A percentile compares a stretch with the other conserved stretches of the same genome.
These are phyloP conservation scores for Rhizopogon vulgaris DNA, from an alignment of 768 basidiomycete genomes.

Conservation along the genomic window DNA sequence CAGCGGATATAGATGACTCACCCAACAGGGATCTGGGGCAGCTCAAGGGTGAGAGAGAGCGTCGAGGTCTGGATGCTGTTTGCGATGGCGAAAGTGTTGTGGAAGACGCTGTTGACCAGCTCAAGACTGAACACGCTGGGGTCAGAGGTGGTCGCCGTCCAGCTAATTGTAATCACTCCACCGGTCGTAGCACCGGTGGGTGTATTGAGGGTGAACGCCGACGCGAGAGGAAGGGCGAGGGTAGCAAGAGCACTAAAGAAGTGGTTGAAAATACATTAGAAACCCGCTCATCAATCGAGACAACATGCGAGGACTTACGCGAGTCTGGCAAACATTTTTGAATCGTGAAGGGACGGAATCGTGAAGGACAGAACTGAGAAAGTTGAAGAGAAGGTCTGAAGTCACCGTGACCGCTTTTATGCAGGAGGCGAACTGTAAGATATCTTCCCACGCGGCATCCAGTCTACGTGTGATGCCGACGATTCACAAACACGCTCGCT, in stretches of 20 bases:
- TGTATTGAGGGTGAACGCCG: conserved; percentile 39
- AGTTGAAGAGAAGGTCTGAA: conserved; percentile 3
- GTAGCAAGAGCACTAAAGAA: conserved; percentile 31
- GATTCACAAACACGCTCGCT: conserved; percentile 4
- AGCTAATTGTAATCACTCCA: conserved; percentile 35
- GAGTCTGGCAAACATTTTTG: conserved; percentile 47
- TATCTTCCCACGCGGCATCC: conserved; percentile 15
- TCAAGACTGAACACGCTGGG: conserved; percentile 37
- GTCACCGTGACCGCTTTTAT: conserved; percentile 13
- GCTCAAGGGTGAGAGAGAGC: conserved; percentile 28
- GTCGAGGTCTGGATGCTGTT: conserved; percentile 42
- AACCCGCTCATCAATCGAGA: background rate
- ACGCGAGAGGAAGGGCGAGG: conserved; percentile 36
- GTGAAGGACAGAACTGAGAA: conserved; percentile 16
- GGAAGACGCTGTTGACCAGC: conserved; percentile 43
- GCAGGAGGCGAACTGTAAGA: background rate
- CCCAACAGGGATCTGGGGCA: conserved; percentile 45
- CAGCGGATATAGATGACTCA: conserved; percentile 13
- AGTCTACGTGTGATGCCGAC: conserved; percentile 15
- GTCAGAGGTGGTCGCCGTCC: conserved; percentile 39
- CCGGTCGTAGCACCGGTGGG: conserved; percentile 29
- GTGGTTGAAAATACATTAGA: conserved; percentile 23
- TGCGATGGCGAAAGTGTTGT: conserved; percentile 47
- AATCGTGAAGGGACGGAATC: conserved; percentile 11
- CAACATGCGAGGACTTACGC: conserved; percentile 26